A percentile compares a stretch with the other conserved stretches of the same genome.
Evolutionary conservation across 305 asterid species (phyloP).

Genomic region (Caryopteris hybrid): DNA sequence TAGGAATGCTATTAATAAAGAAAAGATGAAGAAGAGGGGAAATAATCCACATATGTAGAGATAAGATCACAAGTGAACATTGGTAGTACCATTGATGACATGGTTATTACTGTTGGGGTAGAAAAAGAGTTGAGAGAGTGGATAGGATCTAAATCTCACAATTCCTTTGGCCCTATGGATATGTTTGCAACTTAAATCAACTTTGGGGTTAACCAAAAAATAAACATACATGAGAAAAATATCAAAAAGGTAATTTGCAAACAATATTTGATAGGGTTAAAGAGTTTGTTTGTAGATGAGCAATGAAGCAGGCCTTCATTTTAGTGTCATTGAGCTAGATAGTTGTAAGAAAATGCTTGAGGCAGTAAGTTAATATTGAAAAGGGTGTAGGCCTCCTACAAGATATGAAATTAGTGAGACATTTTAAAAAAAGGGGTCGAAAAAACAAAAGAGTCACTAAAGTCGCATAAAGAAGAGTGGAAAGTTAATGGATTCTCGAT

Average conservation of each 20-base stretch:
- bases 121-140: background rate
- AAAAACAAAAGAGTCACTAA: no score
- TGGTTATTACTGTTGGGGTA: background rate
- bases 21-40: background rate
- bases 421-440: background rate
- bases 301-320: background rate
- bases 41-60: background rate
- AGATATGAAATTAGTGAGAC: background rate
- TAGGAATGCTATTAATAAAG: background rate
- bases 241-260: background rate
- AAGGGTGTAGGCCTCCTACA: background rate
- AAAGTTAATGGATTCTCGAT: no score
- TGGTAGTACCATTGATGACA: background rate
- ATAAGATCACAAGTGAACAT: background rate
- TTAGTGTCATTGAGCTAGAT: background rate
- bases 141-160: background rate
- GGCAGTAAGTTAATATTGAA: background rate
- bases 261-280: background rate
- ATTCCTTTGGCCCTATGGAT: background rate
- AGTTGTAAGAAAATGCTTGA: background rate
- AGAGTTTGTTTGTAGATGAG: background rate
- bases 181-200: background rate
- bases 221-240: background rate
- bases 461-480: no score
- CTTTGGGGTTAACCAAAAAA: background rate